A percentile compares a stretch with the other conserved stretches of the same genome.
Conservation (phyloP, 1,284 basidiomycete species). For the Apiotrichum sp. region DNA sequence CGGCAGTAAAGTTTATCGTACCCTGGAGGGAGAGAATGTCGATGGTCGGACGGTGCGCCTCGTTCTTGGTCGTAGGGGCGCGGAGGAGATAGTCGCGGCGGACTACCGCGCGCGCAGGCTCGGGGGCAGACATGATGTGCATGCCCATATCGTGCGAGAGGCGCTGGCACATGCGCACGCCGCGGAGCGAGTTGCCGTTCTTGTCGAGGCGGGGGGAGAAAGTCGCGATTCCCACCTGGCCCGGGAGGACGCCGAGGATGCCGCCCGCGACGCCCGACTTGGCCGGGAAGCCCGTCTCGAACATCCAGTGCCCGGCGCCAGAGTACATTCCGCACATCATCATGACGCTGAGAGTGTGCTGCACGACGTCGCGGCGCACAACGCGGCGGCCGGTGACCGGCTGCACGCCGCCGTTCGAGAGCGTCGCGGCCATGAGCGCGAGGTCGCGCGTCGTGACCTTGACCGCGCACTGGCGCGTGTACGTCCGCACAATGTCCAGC, state of each 20-base stretch:
- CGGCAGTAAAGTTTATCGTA: slow-evolving; percentile 14
- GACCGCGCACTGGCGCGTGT: slow-evolving; percentile 18
- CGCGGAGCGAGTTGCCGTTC: slow-evolving; percentile 13
- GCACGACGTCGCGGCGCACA: slow-evolving; percentile 11
- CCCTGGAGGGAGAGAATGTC: slow-evolving; percentile 14
- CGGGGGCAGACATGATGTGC: slow-evolving; percentile 17
- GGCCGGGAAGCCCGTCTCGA: slow-evolving; percentile 10
- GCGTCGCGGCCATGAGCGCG: slow-evolving; percentile 16
- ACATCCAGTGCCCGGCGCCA: slow-evolving; percentile 16
- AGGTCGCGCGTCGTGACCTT: slow-evolving; percentile 15
- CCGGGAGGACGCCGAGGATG: slow-evolving; percentile 14
- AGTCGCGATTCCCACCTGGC: slow-evolving; percentile 15
- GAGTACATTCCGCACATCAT: slow-evolving; percentile 20
- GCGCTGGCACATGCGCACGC: slow-evolving; percentile 14
- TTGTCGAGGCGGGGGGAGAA: slow-evolving; percentile 13
- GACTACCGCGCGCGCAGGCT: slow-evolving; percentile 13
- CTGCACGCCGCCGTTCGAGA: slow-evolving; percentile 17
- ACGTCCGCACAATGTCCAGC: slow-evolving; percentile 6
- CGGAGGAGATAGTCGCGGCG: slow-evolving; percentile 14
- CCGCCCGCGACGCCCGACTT: slow-evolving; percentile 17
- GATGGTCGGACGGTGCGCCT: not conserved
- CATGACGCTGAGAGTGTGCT: slow-evolving; percentile 15
- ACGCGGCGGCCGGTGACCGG: slow-evolving; percentile 14
- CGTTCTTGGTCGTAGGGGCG: not conserved
- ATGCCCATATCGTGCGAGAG: slow-evolving; percentile 19